Percentiles rank a stretch among this genome's conserved stretches.
phyloP scores from a whole-genome alignment of 2,329 filamentous ascomycete genomes.

The Penicillium sp. region DNA sequence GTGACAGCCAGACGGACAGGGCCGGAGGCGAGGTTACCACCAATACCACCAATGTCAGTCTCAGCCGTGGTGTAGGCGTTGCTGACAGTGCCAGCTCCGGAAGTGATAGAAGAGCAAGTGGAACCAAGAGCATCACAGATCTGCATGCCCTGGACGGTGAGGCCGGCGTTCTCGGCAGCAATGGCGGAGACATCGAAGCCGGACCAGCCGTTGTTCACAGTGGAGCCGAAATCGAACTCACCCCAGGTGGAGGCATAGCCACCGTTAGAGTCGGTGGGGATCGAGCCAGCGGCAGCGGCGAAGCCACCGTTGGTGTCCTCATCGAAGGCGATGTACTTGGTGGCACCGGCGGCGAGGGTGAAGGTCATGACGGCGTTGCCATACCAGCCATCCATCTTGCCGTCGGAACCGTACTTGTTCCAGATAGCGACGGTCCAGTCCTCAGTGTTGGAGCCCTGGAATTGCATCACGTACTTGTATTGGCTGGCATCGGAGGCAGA shows the following conservation, averaged over 20 bases:
- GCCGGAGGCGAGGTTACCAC: slow-evolving; percentile 36
- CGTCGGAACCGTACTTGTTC: slow-evolving; percentile 42
- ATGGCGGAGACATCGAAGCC: slow-evolving; percentile 42
- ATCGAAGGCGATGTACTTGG: slow-evolving; percentile 42
- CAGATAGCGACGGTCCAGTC: slow-evolving; percentile 43
- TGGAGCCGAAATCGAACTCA: slow-evolving; percentile 39
- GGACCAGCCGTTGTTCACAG: slow-evolving; percentile 34
- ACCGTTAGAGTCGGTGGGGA: slow-evolving; percentile 33
- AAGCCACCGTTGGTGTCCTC: slow-evolving; percentile 41
- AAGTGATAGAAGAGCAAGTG: slow-evolving; percentile 37
- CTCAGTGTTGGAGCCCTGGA: slow-evolving; percentile 37
- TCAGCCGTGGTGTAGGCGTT: slow-evolving; percentile 40
- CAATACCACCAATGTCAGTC: slow-evolving; percentile 38
- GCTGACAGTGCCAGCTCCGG: slow-evolving; percentile 30
- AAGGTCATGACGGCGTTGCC: slow-evolving; percentile 36
- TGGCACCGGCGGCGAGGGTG: slow-evolving; percentile 36
- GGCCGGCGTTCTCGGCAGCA: slow-evolving; percentile 33
- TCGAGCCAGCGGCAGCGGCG: slow-evolving; percentile 30
- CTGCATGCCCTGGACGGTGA: slow-evolving; percentile 41
- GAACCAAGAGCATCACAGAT: slow-evolving; percentile 36
- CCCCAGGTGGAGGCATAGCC: slow-evolving; percentile 39
- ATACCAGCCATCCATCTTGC: slow-evolving; percentile 40
- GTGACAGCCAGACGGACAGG: slow-evolving; percentile 30
- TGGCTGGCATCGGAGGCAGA: slow-evolving; percentile 31
- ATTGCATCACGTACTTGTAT: slow-evolving; percentile 43